Percentiles rank a stretch among this genome's conserved stretches.
phyloP scores from a whole-genome alignment of 352 stramenopile genomes.

The Elongisporangium anandrum region DNA sequence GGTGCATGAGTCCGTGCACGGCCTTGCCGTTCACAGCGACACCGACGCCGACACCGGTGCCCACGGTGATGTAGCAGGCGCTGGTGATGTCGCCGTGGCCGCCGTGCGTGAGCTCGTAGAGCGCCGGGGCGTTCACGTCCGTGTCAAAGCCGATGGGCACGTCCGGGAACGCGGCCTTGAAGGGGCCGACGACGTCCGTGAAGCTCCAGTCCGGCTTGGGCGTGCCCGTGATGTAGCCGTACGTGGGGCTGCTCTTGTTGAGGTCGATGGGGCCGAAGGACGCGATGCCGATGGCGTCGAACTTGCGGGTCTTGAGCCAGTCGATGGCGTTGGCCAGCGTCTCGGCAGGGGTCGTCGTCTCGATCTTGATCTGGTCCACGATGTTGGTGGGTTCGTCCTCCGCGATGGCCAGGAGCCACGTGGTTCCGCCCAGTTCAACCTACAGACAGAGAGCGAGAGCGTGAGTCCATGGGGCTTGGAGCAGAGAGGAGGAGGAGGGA shows the following conservation, averaged over 20 bases:
- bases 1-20: constrained; percentile 96
- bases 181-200: constrained; percentile 69
- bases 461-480: background rate
- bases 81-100: constrained; percentile 72
- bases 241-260: constrained; percentile 71
- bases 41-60: constrained; percentile 94
- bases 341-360: constrained; percentile 82
- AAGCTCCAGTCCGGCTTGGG: constrained; percentile 93
- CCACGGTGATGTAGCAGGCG: constrained; percentile 94
- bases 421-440: constrained; percentile 95
- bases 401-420: constrained; percentile 92
- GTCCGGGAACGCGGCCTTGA: constrained; percentile 68
- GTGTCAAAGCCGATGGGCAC: constrained; percentile 93
- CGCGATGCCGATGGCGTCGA: constrained; percentile 89
- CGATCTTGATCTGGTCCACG: constrained; percentile 71
- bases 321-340: constrained; percentile 73
- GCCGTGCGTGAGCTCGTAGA: constrained; percentile 91
- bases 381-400: constrained; percentile 87
- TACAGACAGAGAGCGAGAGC: constrained; percentile 6
- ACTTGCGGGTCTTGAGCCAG: constrained; percentile 83
- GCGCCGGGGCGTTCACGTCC: constrained; percentile 96
- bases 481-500: background rate
- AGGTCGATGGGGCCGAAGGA: constrained; percentile 94
- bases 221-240: constrained; percentile 94
- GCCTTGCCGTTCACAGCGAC: constrained; percentile 88